Evolutionary conservation across 345 rosid species (phyloP), one percentile per base, ranked within the genome.

Genomic region (Mangifera indica): DNA sequence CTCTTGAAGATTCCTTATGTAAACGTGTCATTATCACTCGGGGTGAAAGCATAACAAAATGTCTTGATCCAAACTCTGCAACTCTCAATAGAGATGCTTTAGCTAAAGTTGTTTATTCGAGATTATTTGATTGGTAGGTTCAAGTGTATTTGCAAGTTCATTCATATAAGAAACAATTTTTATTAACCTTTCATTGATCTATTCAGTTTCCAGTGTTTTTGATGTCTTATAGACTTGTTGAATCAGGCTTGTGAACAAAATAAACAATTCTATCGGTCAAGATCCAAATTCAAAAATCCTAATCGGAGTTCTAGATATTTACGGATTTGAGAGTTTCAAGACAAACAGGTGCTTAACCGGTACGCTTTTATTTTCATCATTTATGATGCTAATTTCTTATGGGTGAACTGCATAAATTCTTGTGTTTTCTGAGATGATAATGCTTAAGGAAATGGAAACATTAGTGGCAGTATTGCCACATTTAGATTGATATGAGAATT

Each of bases 331-430:
- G 89, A 95, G 97, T 95, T 95, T 95, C 89, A 91, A 95, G 96
- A 95, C 98, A 87, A 95, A 95, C 99, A 95, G 99, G 99, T 95
- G 99, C 99, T 88, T 89, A 83, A 79, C 91, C 67, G 97, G 99
- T 92, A 92, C 68, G 96, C 96, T 84, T 81, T 90, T 85, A 66
- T 79, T 78, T 84, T 87, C 88, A 74, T 86, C 74, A 79, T 74
- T 79, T 71, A 37, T 74, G 71, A 79, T 73, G 80, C 73, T 71
- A 75, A 42, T 72, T 55, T 77, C 75, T 71, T 73, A 74, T 66
- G 67, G 32, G 70, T 63, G 44, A 63, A 74, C 71, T 74, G 79
- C 75, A 67, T 63, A 72, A 75, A 70, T 70, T 42, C 66, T 66
- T 34, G 13, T 62, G 73, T 58, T 73, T 64, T 71, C 49, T 69